These are phyloP conservation scores for Colletotrichum salicis DNA, from an alignment of 2,329 filamentous ascomycete genomes.

Conservation along the genomic window DNA sequence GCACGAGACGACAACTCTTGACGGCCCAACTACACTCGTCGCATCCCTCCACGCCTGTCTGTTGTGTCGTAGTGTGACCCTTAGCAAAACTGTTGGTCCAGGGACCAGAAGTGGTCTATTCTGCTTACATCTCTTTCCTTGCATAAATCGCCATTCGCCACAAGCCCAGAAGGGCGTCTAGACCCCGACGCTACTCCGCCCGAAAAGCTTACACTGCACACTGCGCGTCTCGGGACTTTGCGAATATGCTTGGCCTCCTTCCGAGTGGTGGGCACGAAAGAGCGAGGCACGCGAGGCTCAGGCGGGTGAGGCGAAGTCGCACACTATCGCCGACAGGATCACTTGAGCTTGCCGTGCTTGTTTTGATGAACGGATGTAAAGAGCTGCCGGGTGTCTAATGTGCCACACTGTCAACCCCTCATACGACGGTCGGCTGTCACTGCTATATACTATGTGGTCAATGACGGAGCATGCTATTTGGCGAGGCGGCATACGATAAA, in stretches of 20 bases:
- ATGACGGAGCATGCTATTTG: neutral
- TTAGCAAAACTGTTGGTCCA: conserved; percentile 2
- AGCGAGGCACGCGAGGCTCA: neutral
- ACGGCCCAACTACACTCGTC: neutral
- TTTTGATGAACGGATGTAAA: neutral
- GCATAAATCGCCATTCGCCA: conserved; percentile 24
- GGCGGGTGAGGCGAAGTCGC: neutral
- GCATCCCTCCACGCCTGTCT: neutral
- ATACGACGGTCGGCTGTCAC: neutral
- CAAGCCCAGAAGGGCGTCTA: conserved; percentile 14
- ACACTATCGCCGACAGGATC: neutral
- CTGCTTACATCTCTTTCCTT: conserved; percentile 17
- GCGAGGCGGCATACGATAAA: neutral
- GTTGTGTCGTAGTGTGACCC: neutral
- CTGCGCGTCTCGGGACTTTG: conserved; percentile 1
- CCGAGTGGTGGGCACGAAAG: neutral
- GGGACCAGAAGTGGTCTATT: neutral
- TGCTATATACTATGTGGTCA: neutral
- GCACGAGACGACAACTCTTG: neutral
- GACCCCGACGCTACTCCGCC: conserved; percentile 23
- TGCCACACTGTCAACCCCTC: neutral
- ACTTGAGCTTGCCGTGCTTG: neutral
- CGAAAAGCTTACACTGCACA: conserved; percentile 29
- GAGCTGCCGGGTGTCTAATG: neutral
- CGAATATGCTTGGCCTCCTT: neutral